Evolutionary conservation across 192 early-diverging fungal genomes (phyloP), one percentile per base, ranked within the genome.

Genomic region (Umbelopsis isabellina): DNA sequence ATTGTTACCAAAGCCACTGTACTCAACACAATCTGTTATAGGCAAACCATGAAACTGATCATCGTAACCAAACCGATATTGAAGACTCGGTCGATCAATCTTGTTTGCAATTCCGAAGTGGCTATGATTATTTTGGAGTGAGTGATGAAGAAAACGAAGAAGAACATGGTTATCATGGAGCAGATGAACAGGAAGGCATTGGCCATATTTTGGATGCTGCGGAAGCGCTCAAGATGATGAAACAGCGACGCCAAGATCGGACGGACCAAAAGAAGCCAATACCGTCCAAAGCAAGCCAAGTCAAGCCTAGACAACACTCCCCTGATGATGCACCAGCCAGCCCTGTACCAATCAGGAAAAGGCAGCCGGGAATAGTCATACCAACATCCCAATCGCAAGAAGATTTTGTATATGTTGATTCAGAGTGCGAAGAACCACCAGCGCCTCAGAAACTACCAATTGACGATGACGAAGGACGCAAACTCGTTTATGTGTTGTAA

Each of bases 401-500:
- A 61, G 55, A 61, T n/a, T 61, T 61, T 35, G 27, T 25, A 3
- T 61, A 61, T n/a, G 7, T 61, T 61, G 55, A 61, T 61, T 61
- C 55, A 1, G 55, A 61, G 8, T 61, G 55, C 18, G 55, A 61
- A 61, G 55, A 61, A 16, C 51, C 51, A 52, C 55, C 55, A 30
- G 15, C 55, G 27, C 55, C 53, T 5, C 53, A 15, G 27, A 23
- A 22, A 33, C 23, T 27, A 25, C 12, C 55, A 6, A 4, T 11
- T 18, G 13, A 27, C 6, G 30, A 61, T 30, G 55, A 61, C 0
- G 27, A 61, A 16, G 55, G 55, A 35, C 55, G 55, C 10, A 61
- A 61, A 61, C 55, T 61, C 33, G 30, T 61, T 30, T 61, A 61
- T 61, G 55, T 61, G 4, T 61, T 61, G 55, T 61, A 61, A 61